These are phyloP conservation scores for Podospora sp. DNA, from an alignment of 495 filamentous ascomycete species.

Conservation along the genomic window DNA sequence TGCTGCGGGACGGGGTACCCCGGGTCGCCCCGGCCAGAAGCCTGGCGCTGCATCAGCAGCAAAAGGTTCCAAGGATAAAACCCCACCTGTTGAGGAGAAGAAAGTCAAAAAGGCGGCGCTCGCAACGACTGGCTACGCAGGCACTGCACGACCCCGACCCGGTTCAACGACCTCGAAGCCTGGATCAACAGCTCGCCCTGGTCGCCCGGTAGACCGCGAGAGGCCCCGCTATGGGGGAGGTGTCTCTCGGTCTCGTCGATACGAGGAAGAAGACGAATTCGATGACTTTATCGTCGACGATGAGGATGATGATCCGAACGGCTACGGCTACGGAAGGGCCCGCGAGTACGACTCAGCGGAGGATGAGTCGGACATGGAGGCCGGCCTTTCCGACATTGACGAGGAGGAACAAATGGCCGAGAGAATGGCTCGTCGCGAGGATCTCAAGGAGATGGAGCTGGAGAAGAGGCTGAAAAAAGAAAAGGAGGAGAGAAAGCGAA, in stretches of 20 bases:
- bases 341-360: slow-evolving; percentile 38
- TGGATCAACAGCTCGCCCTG: slow-evolving; percentile 27
- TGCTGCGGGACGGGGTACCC: slow-evolving; percentile 26
- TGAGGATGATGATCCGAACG: slow-evolving; percentile 51
- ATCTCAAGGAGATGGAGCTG: slow-evolving; percentile 49
- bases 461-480: slow-evolving; percentile 48
- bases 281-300: slow-evolving; percentile 59
- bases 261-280: slow-evolving; percentile 58
- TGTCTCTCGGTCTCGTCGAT: slow-evolving; percentile 40
- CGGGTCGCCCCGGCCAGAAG: slow-evolving; percentile 14
- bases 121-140: slow-evolving; percentile 60
- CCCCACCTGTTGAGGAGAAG: slow-evolving; percentile 44
- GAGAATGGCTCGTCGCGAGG: slow-evolving; percentile 52
- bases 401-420: slow-evolving; percentile 59
- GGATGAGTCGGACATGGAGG: slow-evolving; percentile 63
- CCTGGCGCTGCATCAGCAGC: slow-evolving; percentile 23
- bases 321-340: slow-evolving; percentile 30
- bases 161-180: slow-evolving; percentile 36
- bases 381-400: slow-evolving; percentile 60
- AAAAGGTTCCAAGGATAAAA: slow-evolving; percentile 22
- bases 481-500: slow-evolving; percentile 49
- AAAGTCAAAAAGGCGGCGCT: slow-evolving; percentile 59
- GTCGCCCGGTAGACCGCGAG: slow-evolving; percentile 27
- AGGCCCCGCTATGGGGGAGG: slow-evolving; percentile 32
- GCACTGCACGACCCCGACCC: slow-evolving; percentile 54